Percentiles rank a stretch among this genome's conserved stretches.
Evolutionary conservation across 768 basidiomycete species (phyloP).

Genomic region (Tricholoma sp.): DNA sequence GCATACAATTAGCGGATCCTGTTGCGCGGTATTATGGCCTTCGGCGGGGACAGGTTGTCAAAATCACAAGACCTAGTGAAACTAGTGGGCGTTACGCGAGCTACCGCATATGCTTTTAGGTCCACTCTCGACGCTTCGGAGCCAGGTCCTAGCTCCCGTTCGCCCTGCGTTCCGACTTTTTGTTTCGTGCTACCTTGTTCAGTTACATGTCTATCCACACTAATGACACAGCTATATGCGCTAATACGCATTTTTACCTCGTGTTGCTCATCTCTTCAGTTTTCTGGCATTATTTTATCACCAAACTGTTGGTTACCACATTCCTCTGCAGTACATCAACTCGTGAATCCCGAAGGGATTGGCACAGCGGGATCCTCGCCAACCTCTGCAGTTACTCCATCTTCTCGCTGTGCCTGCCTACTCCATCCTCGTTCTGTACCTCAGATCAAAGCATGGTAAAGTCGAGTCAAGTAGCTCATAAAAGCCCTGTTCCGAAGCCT

Average conservation of each 20-base stretch:
- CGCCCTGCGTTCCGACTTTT: conserved; percentile 3
- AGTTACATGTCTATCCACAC: conserved; percentile 17
- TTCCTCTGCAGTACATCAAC: neutral
- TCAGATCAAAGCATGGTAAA: conserved; percentile 1
- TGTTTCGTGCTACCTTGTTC: conserved; percentile 13
- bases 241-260: conserved; percentile 14
- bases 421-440: neutral
- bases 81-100: conserved; percentile 93
- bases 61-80: conserved; percentile 95
- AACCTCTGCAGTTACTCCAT: neutral
- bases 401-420: neutral
- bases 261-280: conserved; percentile 6
- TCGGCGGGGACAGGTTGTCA: conserved; percentile 93
- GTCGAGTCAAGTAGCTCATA: neutral
- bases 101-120: conserved; percentile 85
- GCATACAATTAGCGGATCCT: conserved; percentile 93
- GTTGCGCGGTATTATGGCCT: conserved; percentile 99
- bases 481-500: neutral
- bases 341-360: neutral
- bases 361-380: neutral
- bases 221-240: conserved; percentile 24
- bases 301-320: neutral
- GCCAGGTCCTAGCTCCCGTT: neutral
- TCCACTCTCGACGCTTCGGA: neutral
- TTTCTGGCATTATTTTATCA: neutral